A percentile compares a stretch with the other conserved stretches of the same genome.
phyloP scores from a whole-genome alignment of 495 filamentous ascomycete genomes.

The Massariosphaeria phaeospora region DNA sequence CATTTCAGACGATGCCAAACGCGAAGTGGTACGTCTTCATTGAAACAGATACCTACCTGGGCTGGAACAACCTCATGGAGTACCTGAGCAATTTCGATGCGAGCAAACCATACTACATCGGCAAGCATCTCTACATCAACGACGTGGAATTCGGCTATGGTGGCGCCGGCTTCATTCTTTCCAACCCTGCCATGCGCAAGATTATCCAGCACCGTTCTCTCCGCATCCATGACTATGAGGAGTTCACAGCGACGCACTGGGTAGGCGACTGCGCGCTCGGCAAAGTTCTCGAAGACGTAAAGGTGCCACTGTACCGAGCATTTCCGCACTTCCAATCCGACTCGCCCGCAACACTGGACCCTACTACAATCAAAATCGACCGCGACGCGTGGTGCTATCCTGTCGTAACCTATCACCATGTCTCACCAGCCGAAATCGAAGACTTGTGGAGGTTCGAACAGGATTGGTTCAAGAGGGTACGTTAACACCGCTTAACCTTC shows the following conservation, averaged over 20 bases:
- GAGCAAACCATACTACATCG: conserved; percentile 30
- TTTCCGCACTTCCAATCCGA: conserved; percentile 32
- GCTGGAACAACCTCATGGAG: conserved; percentile 32
- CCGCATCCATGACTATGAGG: conserved; percentile 25
- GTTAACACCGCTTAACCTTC: neutral
- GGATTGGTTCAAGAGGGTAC: conserved; percentile 25
- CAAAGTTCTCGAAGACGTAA: conserved; percentile 26
- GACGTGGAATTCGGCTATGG: conserved; percentile 33
- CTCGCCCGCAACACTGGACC: conserved; percentile 22
- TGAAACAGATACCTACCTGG: conserved; percentile 32
- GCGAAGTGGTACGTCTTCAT: conserved; percentile 37
- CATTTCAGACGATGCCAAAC: conserved; percentile 16
- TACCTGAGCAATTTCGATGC: conserved; percentile 30
- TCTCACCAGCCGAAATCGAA: conserved; percentile 24
- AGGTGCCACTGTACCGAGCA: conserved; percentile 21
- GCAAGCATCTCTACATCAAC: conserved; percentile 30
- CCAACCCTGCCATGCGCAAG: conserved; percentile 27
- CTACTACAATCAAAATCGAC: conserved; percentile 18
- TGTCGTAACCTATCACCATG: conserved; percentile 28
- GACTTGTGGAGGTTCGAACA: conserved; percentile 27
- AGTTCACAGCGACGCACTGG: conserved; percentile 27
- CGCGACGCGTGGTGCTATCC: conserved; percentile 26
- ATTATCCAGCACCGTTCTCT: conserved; percentile 21
- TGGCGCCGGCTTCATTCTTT: conserved; percentile 28
- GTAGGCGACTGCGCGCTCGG: conserved; percentile 28